phyloP scores from a whole-genome alignment of 208 protist species.

The Trypanosoma grayi region DNA sequence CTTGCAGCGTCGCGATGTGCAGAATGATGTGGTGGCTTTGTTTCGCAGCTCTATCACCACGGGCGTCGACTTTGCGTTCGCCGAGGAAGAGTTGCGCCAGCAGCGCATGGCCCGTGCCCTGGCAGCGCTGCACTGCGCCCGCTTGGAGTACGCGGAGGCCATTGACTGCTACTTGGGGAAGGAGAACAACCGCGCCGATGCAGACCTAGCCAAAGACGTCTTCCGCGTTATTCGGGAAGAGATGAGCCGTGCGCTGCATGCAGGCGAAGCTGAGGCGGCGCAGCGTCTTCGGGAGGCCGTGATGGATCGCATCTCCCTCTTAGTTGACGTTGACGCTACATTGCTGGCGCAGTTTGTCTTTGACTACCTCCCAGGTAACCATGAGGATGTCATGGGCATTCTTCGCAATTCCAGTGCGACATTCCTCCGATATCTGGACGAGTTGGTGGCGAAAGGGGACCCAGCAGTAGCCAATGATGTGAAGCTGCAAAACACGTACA shows the following conservation, averaged over 20 bases:
- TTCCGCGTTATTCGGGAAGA: slow-evolving; percentile 53
- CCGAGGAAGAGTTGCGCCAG: slow-evolving; percentile 40
- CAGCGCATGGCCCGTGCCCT: slow-evolving; percentile 60
- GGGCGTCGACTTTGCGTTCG: slow-evolving; percentile 21
- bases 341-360: slow-evolving; percentile 70
- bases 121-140: slow-evolving; percentile 43
- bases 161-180: slow-evolving; percentile 68
- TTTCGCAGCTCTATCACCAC: slow-evolving; percentile 27
- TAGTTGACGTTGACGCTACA: slow-evolving; percentile 60
- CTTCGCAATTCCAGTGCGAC: slow-evolving; percentile 56
- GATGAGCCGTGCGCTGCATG: slow-evolving; percentile 32
- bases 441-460: slow-evolving; percentile 60
- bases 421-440: slow-evolving; percentile 73
- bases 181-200: slow-evolving; percentile 39
- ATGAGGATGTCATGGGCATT: slow-evolving; percentile 60
- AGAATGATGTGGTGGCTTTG: slow-evolving; percentile 40
- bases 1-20: slow-evolving; percentile 27
- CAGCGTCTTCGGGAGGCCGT: slow-evolving; percentile 46
- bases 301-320: slow-evolving; percentile 42
- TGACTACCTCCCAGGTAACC: slow-evolving; percentile 60
- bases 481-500: slow-evolving; percentile 79
- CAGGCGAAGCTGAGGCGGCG: neutral
- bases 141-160: slow-evolving; percentile 45
- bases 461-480: slow-evolving; percentile 39
- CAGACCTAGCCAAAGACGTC: slow-evolving; percentile 42